These are phyloP conservation scores for Skeletonema menzelii DNA, from an alignment of 108 stramenopile species.

Conservation along the genomic window DNA sequence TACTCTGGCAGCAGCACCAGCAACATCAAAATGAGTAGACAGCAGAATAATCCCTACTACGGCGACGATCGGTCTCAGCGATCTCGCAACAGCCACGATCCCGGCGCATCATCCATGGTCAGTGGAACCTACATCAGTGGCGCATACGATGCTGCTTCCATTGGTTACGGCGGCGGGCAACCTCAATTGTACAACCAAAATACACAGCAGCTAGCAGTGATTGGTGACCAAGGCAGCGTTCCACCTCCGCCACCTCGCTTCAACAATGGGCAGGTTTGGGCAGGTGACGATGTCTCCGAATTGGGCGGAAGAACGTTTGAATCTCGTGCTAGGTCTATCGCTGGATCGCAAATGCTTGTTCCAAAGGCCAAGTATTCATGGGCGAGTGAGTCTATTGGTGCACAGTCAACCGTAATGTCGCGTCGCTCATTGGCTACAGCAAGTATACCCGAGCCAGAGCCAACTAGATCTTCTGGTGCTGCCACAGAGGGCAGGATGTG, in stretches of 20 bases:
- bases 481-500: conserved; percentile 24
- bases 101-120: conserved; percentile 5
- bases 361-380: conserved; percentile 55
- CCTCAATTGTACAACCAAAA: too few relatives aligned
- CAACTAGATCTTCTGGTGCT: neutral
- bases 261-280: neutral
- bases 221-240: conserved; percentile 13
- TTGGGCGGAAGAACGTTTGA: conserved; percentile 46
- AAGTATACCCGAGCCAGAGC: conserved; percentile 33
- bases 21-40: neutral
- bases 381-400: conserved; percentile 35
- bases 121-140: conserved; percentile 22
- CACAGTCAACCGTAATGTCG: conserved; percentile 48
- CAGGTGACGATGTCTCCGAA: conserved; percentile 29
- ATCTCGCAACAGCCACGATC: neutral
- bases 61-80: neutral
- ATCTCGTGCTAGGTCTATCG: conserved; percentile 44
- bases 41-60: neutral
- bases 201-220: conserved; percentile 3
- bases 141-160: conserved; percentile 11
- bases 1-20: too few relatives aligned
- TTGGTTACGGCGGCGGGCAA: conserved; percentile 24
- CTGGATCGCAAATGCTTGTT: conserved; percentile 33
- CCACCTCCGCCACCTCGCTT: conserved; percentile 21
- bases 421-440: conserved; percentile 35